These are phyloP conservation scores for Raphidocelis subcapitata DNA, from an alignment of 139 green algal species.

Conservation along the genomic window DNA sequence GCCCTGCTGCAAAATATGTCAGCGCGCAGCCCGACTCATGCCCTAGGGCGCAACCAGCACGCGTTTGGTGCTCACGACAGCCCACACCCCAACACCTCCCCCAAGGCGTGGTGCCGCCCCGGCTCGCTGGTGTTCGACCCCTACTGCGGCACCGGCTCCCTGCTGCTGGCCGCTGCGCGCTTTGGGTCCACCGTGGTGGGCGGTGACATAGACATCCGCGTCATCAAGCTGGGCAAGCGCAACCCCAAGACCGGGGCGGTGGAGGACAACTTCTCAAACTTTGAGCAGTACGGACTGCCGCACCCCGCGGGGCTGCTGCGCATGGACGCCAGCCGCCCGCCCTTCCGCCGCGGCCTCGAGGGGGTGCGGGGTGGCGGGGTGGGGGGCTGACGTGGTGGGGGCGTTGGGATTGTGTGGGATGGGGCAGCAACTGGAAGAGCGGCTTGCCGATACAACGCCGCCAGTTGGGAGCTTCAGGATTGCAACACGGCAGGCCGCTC, in stretches of 20 bases:
- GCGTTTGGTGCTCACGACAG: too few species aligned
- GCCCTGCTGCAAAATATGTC: too few species aligned
- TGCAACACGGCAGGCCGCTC: too few species aligned
- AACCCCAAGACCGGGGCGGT: constrained; percentile 3
- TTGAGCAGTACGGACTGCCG: constrained; percentile 77
- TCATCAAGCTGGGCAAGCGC: constrained; percentile 43
- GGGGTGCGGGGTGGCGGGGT: constrained; percentile 32
- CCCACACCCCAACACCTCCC: too few species aligned
- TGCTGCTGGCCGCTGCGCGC: constrained; percentile 80
- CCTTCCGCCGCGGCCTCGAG: constrained; percentile 56
- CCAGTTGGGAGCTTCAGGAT: too few species aligned
- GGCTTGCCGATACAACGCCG: too few species aligned
- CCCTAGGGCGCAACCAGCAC: too few species aligned
- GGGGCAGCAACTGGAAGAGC: too few species aligned
- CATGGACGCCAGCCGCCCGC: constrained; percentile 66
- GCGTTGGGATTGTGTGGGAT: not conserved
- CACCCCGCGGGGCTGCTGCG: constrained; percentile 70
- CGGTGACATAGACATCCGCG: constrained; percentile 76
- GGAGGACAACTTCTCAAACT: constrained; percentile 74
- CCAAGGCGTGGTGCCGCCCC: constrained; percentile 43
- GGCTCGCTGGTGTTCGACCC: constrained; percentile 47
- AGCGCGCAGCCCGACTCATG: too few species aligned
- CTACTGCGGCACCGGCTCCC: constrained; percentile 85
- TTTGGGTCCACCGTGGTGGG: constrained; percentile 72
- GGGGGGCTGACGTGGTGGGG: not conserved